Evolutionary conservation across 1,284 basidiomycete species (phyloP).

Genomic region (Coniophora puteana): DNA sequence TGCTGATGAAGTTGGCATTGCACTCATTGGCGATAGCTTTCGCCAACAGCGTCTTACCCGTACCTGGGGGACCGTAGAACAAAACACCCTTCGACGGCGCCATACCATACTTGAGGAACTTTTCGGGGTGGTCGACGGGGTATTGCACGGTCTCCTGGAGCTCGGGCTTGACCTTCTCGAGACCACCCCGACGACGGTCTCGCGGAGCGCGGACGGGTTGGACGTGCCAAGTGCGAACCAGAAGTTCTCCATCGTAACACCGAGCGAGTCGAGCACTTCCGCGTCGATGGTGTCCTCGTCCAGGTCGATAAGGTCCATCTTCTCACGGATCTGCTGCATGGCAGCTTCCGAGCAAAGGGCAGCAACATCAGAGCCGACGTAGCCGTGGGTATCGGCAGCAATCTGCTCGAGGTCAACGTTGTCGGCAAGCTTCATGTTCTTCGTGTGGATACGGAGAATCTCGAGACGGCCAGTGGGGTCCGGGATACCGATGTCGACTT

Average conservation of each 20-base stretch:
- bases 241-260: constrained; percentile 93
- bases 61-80: constrained; percentile 97
- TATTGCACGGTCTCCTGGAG: constrained; percentile 99
- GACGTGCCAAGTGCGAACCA: constrained; percentile 82
- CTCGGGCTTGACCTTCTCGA: constrained; percentile 99
- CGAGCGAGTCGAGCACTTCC: constrained; percentile 84
- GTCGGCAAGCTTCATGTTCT: constrained; percentile 99
- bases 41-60: constrained; percentile 92
- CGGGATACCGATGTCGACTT: constrained; percentile 98
- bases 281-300: constrained; percentile 87
- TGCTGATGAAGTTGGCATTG: constrained; percentile 97
- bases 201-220: constrained; percentile 84
- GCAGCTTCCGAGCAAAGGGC: constrained; percentile 90
- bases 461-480: constrained; percentile 98
- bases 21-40: constrained; percentile 99
- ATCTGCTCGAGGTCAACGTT: constrained; percentile 99
- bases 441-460: constrained; percentile 98
- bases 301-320: constrained; percentile 87
- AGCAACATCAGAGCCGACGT: constrained; percentile 97
- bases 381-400: constrained; percentile 98
- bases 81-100: constrained; percentile 98
- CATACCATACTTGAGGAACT: constrained; percentile 99
- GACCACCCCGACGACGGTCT: constrained; percentile 92
- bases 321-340: constrained; percentile 91
- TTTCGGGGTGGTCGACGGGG: constrained; percentile 99